These are phyloP conservation scores for Ceratocystis variospora DNA, from an alignment of 2,329 filamentous ascomycete species.

Conservation along the genomic window DNA sequence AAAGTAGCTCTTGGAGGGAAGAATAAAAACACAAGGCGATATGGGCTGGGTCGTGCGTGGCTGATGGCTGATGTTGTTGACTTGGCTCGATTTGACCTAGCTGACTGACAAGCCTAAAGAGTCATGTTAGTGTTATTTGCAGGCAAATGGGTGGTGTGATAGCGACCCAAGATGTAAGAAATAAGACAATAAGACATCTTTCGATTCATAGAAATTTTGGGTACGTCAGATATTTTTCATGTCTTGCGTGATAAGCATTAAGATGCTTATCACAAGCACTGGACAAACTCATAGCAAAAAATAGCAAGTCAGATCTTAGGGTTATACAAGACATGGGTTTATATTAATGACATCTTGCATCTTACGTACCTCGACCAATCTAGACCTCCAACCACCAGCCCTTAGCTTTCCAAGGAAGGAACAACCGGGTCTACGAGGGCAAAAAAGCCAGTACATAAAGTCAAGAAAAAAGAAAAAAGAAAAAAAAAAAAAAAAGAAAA, in stretches of 20 bases:
- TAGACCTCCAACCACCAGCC: neutral
- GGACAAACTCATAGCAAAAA: neutral
- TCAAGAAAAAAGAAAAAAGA: neutral
- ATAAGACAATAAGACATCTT: conserved; percentile 1
- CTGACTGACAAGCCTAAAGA: neutral
- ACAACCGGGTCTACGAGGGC: neutral
- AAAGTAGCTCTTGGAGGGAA: neutral
- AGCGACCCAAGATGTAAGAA: neutral
- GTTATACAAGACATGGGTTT: conserved; percentile 4
- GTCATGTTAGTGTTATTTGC: neutral
- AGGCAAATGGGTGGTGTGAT: neutral
- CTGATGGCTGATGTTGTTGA: neutral
- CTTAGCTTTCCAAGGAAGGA: neutral
- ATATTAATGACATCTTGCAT: neutral
- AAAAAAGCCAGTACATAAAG: no score
- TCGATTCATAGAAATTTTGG: neutral
- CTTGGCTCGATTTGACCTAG: neutral
- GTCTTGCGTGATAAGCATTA: conserved; percentile 3
- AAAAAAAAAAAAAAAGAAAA: neutral
- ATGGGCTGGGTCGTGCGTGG: neutral
- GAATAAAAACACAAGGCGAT: no score
- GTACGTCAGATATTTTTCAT: neutral
- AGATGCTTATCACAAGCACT: neutral
- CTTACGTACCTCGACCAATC: neutral
- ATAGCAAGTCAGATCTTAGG: neutral